Conservation (phyloP, 1,284 basidiomycete genomes). For the Megacollybia platyphylla region DNA sequence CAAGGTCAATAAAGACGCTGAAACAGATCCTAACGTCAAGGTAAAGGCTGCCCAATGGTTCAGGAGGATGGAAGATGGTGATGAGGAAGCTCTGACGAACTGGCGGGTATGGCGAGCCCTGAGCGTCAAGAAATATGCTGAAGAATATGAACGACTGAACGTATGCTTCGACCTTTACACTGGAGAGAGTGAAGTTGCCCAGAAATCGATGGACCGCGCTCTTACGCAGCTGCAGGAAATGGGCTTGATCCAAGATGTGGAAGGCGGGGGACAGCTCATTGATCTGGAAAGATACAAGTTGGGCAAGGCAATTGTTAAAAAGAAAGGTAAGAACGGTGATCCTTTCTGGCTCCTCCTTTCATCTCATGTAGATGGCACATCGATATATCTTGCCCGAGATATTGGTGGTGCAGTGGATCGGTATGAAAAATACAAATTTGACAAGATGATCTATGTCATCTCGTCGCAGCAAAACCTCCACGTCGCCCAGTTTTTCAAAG, state of each 20-base stretch:
- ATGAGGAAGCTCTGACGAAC: slow-evolving; percentile 71
- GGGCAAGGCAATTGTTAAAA: slow-evolving; percentile 83
- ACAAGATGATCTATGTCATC: slow-evolving; percentile 98
- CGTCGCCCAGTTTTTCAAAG: slow-evolving; percentile 89
- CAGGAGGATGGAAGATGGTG: slow-evolving; percentile 94
- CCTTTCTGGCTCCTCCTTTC: not conserved
- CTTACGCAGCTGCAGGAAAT: slow-evolving; percentile 47
- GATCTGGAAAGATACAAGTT: slow-evolving; percentile 85
- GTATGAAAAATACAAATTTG: slow-evolving; percentile 85
- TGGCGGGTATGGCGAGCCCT: slow-evolving; percentile 93
- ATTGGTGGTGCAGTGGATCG: slow-evolving; percentile 92
- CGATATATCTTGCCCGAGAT: slow-evolving; percentile 97
- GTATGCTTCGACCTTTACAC: slow-evolving; percentile 91
- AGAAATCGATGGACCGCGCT: slow-evolving; percentile 68
- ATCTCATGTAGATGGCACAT: slow-evolving; percentile 69
- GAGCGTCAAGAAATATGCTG: slow-evolving; percentile 84
- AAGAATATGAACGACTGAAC: slow-evolving; percentile 87
- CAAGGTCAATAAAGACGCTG: slow-evolving; percentile 82
- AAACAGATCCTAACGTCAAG: slow-evolving; percentile 63
- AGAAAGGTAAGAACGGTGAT: slow-evolving; percentile 46
- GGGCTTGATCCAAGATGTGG: slow-evolving; percentile 48
- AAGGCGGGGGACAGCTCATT: slow-evolving; percentile 61
- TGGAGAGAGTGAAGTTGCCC: slow-evolving; percentile 84
- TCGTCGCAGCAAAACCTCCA: slow-evolving; percentile 94
- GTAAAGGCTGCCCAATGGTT: slow-evolving; percentile 83